phyloP scores from a whole-genome alignment of 1,139 yeast genomes.

The Candida sojae region DNA sequence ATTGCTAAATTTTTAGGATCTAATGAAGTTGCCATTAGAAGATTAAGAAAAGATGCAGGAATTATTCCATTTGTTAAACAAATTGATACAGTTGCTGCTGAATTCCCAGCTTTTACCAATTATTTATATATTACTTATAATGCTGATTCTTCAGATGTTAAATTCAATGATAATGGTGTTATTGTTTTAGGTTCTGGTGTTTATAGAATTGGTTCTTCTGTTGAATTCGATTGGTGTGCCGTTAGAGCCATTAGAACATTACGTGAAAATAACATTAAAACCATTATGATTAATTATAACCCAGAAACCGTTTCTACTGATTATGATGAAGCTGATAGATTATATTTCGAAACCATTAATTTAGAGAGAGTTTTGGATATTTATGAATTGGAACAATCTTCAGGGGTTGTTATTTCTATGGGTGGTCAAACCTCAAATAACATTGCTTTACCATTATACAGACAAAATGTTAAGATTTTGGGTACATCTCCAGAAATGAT shows the following conservation, averaged over 20 bases:
- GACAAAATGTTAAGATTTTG: constrained; percentile 81
- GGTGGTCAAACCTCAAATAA: constrained; percentile 99
- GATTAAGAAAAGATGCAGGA: constrained; percentile 72
- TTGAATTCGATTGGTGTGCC: constrained; percentile 99
- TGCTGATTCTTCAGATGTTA: constrained; percentile 83
- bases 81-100: constrained; percentile 97
- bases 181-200: constrained; percentile 98
- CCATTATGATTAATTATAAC: constrained; percentile 95
- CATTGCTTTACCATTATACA: constrained; percentile 83
- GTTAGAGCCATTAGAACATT: constrained; percentile 95
- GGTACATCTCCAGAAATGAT: constrained; percentile 96
- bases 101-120: constrained; percentile 96
- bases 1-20: constrained; percentile 89
- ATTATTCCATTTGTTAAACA: constrained; percentile 93
- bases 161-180: constrained; percentile 86
- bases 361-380: constrained; percentile 97
- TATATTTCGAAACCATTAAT: constrained; percentile 92
- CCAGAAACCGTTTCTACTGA: constrained; percentile 99
- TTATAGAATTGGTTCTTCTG: constrained; percentile 97
- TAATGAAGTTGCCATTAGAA: constrained; percentile 90
- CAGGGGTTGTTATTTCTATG: constrained; percentile 92
- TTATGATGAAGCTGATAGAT: constrained; percentile 96
- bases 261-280: constrained; percentile 82
- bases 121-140: constrained; percentile 95
- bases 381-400: constrained; percentile 85